Base-by-base conservation (phyloP, 176 grass and related monocot species). In the Paspalum notatum region DNA sequence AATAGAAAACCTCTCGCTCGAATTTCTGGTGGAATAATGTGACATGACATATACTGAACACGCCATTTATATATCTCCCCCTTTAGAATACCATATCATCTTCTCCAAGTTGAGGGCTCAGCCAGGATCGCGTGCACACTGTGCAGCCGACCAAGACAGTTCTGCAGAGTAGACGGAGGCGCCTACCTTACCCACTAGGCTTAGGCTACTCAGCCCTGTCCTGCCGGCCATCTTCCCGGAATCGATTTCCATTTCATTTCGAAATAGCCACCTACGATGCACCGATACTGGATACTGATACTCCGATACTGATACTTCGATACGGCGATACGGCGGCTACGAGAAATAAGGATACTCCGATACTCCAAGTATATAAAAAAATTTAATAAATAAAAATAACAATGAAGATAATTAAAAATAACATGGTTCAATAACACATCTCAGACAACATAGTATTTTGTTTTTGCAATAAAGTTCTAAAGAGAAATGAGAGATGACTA, bases 141-240 rank as follows among this genome's bases (percentile, higher is more conserved):
- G 63, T 38, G 25, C 63, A 62, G 41, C 82, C 70, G 68, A 80
- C 86, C 81, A 56, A 65, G 57, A 72, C 74, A 87, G 56, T 52
- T 25, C 85, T 24, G 56, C 64, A 77, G 14, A 8, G 56, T 54
- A 77, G 14, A 8, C 24, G 12, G 39, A 67, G 43, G 15, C 21
- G 7, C 43, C 43, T 39, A 20, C 24, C 38, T 21, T 44, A 16
- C 12, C 68, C 11, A 49, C 46, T 51, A 71, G 46, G 68, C 68
- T 12, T 32, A 15, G 59, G 2, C 8, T 62, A 32, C 25, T 15
- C 24, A 6, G 12, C 14, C 9, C 14, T 17, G 15, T 71, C 15
- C 55, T 63, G 16, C 63, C 62, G 58, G 48, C 8, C 47, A 65
- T 64, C 75, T 22, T n/a, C 38, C 8, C 17, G 38, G 47, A 63